Evolutionary conservation across 2,329 filamentous ascomycete species (phyloP).

Genomic region (Aspergillus awamori): DNA sequence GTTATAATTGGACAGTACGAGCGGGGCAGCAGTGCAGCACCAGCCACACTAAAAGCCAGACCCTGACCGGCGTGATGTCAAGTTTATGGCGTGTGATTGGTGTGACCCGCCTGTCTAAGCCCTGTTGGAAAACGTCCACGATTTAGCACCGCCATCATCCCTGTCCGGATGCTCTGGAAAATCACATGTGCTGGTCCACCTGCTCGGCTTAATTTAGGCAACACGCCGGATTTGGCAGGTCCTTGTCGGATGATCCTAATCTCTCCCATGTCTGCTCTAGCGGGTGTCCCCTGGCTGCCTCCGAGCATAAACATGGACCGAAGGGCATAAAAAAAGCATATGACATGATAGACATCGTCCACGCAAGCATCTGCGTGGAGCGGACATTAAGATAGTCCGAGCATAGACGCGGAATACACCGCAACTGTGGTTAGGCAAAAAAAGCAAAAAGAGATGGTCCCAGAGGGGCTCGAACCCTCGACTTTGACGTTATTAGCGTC

Average conservation of each 20-base stretch:
- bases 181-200: neutral
- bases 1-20: neutral
- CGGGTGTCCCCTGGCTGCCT: neutral
- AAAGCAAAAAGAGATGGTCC: neutral
- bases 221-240: neutral
- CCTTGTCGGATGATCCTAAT: slow-evolving; percentile 1
- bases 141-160: neutral
- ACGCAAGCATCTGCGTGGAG: too few species aligned
- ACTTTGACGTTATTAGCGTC: neutral
- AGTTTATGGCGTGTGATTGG: neutral
- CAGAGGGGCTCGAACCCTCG: neutral
- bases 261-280: neutral
- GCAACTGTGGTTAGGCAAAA: neutral
- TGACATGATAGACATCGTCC: neutral
- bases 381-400: too few species aligned
- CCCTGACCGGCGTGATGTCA: neutral
- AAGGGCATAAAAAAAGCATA: neutral
- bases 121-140: neutral
- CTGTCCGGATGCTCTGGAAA: neutral
- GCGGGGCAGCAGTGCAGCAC: slow-evolving; percentile 5
- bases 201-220: neutral
- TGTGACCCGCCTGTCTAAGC: neutral
- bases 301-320: neutral
- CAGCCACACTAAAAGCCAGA: neutral
- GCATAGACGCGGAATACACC: too few species aligned